A percentile compares a stretch with the other conserved stretches of the same genome.
Evolutionary conservation across 2,329 filamentous ascomycete species (phyloP).

Genomic region (Bertia moriformis): DNA sequence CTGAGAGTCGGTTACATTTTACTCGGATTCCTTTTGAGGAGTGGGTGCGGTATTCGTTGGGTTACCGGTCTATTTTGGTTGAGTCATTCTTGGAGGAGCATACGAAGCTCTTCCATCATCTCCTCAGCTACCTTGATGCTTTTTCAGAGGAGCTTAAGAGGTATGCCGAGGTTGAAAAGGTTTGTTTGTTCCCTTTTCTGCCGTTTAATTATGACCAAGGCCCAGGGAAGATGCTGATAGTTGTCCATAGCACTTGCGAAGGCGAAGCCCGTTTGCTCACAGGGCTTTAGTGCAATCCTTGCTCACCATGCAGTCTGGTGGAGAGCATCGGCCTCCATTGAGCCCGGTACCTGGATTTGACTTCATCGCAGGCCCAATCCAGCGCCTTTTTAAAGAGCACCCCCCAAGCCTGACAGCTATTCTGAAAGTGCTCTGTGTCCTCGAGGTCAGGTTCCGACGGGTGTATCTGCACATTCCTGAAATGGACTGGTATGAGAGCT

Average conservation of each 20-base stretch:
- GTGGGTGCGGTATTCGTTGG: slow-evolving; percentile 19
- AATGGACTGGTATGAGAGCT: slow-evolving; percentile 17
- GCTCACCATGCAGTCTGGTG: neutral
- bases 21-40: slow-evolving; percentile 20
- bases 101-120: neutral
- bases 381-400: slow-evolving; percentile 16
- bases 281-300: slow-evolving; percentile 12
- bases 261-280: slow-evolving; percentile 19
- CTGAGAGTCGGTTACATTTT: slow-evolving; percentile 22
- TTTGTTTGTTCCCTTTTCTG: slow-evolving; percentile 6
- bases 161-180: slow-evolving; percentile 19
- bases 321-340: slow-evolving; percentile 4
- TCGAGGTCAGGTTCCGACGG: slow-evolving; percentile 16
- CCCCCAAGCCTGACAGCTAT: slow-evolving; percentile 13
- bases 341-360: slow-evolving; percentile 10
- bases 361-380: slow-evolving; percentile 20
- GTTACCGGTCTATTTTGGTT: slow-evolving; percentile 15
- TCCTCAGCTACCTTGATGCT: slow-evolving; percentile 13
- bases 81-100: slow-evolving; percentile 14
- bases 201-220: too few species aligned
- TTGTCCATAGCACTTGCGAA: slow-evolving; percentile 14
- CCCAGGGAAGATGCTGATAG: too few species aligned
- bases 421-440: slow-evolving; percentile 18
- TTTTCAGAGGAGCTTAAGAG: slow-evolving; percentile 14
- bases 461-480: slow-evolving; percentile 15